Evolutionary conservation across 495 filamentous ascomycete genomes (phyloP).

Genomic region (Penicillium paxilli): DNA sequence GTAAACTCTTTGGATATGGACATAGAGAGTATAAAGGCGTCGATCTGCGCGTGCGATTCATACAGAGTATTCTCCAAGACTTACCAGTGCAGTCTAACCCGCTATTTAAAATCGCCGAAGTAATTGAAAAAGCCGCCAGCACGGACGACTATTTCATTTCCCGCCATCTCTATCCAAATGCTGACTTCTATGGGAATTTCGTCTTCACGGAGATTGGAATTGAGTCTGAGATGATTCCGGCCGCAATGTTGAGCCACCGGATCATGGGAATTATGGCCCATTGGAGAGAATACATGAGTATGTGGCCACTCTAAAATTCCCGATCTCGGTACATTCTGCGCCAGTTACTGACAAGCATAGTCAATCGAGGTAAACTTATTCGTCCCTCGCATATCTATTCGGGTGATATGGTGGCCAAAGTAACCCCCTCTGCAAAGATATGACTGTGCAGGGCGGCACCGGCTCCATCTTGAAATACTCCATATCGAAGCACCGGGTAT

Average conservation of each 20-base stretch:
- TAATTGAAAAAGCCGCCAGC: conserved; percentile 48
- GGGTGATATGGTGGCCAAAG: conserved; percentile 4
- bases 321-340: conserved; percentile 12
- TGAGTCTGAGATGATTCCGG: conserved; percentile 36
- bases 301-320: conserved; percentile 5
- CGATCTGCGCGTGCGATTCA: conserved; percentile 51
- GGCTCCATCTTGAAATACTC: neutral
- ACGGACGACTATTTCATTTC: conserved; percentile 53
- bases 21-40: conserved; percentile 57
- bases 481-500: no score
- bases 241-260: conserved; percentile 34
- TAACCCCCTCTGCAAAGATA: conserved; percentile 5
- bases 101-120: conserved; percentile 49
- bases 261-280: conserved; percentile 44
- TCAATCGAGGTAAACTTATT: conserved; percentile 33
- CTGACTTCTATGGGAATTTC: conserved; percentile 58
- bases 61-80: conserved; percentile 46
- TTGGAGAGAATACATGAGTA: conserved; percentile 44
- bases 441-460: conserved; percentile 3
- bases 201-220: conserved; percentile 51
- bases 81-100: conserved; percentile 38
- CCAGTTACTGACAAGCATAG: conserved; percentile 7
- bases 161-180: conserved; percentile 53
- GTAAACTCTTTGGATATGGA: conserved; percentile 60
- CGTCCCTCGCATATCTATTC: conserved; percentile 33